Evolutionary conservation across 768 basidiomycete genomes (phyloP).

Genomic region (Xerocomellus chrysenteron): DNA sequence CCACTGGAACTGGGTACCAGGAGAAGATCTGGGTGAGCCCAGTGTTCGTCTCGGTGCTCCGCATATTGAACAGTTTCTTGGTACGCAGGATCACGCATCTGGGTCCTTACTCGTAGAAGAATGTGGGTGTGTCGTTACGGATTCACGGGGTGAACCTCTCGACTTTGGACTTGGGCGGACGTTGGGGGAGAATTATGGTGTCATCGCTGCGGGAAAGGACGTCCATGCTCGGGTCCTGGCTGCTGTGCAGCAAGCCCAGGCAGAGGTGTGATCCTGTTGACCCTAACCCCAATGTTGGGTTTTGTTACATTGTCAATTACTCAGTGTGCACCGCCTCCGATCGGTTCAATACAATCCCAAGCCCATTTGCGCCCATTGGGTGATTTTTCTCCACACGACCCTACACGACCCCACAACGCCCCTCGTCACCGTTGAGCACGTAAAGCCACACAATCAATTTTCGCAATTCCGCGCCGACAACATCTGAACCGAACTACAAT

Average conservation of each 20-base stretch:
- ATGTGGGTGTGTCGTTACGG: constrained; percentile 85
- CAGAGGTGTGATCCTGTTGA: constrained; percentile 12
- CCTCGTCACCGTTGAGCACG: too few species aligned
- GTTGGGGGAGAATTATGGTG: constrained; percentile 81
- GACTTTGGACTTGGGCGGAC: constrained; percentile 88
- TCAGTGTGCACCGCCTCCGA: neutral
- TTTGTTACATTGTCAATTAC: neutral
- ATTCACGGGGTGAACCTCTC: constrained; percentile 74
- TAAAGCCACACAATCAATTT: too few species aligned
- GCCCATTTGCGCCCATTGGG: too few species aligned
- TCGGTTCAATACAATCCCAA: too few species aligned
- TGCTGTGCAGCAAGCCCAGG: constrained; percentile 64
- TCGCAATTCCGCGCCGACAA: too few species aligned
- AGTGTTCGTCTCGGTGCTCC: too few species aligned
- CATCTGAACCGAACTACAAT: neutral
- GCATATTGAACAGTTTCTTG: neutral
- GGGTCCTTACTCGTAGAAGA: constrained; percentile 84
- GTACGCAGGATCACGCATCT: constrained; percentile 79
- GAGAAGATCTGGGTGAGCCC: constrained; percentile 93
- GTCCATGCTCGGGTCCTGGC: constrained; percentile 68
- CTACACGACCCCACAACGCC: too few species aligned
- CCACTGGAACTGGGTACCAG: constrained; percentile 70
- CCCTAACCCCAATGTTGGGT: neutral
- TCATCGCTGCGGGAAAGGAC: constrained; percentile 77
- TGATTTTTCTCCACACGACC: too few species aligned